A percentile compares a stretch with the other conserved stretches of the same genome.
phyloP scores from a whole-genome alignment of 2,329 filamentous ascomycete species.

The Fusarium begoniae region DNA sequence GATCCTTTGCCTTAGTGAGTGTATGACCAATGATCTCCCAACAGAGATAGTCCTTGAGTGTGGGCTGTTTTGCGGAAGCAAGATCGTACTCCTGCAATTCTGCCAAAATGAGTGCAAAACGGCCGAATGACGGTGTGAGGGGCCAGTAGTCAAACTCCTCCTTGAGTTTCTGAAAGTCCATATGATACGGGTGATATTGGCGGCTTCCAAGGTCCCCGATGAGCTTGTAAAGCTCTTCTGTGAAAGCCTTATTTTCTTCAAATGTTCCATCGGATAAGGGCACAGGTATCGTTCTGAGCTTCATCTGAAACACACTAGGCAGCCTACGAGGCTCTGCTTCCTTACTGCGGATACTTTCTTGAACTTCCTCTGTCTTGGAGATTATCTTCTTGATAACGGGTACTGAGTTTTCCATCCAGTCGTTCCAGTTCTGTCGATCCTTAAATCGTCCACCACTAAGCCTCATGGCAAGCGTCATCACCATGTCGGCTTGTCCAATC shows the following conservation, averaged over 20 bases:
- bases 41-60: slow-evolving; percentile 32
- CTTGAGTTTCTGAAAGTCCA: slow-evolving; percentile 30
- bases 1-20: neutral
- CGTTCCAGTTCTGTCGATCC: slow-evolving; percentile 15
- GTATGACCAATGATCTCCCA: slow-evolving; percentile 26
- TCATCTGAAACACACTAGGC: slow-evolving; percentile 28
- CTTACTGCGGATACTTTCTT: neutral
- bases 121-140: neutral
- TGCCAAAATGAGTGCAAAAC: slow-evolving; percentile 22
- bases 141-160: slow-evolving; percentile 10
- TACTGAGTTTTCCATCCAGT: slow-evolving; percentile 33
- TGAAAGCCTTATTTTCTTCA: slow-evolving; percentile 4
- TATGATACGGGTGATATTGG: slow-evolving; percentile 36
- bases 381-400: slow-evolving; percentile 36
- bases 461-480: neutral
- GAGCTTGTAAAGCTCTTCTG: slow-evolving; percentile 17
- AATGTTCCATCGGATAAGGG: neutral
- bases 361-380: slow-evolving; percentile 4
- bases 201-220: slow-evolving; percentile 19
- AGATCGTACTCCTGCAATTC: neutral
- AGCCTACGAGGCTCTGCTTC: neutral
- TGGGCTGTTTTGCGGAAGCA: neutral
- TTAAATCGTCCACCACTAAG: neutral
- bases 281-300: slow-evolving; percentile 19
- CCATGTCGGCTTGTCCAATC: neutral